Base-by-base conservation (phyloP, 2,329 filamentous ascomycete genomes). In the Fusarium tupiense region DNA sequence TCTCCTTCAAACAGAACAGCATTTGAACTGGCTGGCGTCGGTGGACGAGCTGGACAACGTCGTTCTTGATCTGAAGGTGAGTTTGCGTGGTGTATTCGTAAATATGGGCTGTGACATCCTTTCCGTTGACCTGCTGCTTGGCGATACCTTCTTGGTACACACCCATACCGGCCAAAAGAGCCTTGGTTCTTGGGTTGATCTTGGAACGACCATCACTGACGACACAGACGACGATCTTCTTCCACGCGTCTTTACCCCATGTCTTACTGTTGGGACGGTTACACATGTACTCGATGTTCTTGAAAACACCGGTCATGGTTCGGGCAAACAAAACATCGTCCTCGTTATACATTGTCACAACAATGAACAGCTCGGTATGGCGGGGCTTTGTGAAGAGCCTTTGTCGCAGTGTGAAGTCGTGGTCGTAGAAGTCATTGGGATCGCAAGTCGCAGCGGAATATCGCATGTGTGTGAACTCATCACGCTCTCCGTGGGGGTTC, bases 261-360 rank as follows among this genome's bases (percentile, higher is more conserved):
- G 96, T 98, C 85, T 98, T 97, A 84, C 95, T 98, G 81, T 93
- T 94, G 52, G 92, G 94, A 57, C 96, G 91, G 69, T 93, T 94
- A 84, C 96, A 98, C 94, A 99, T 98, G 86, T 96, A 95, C 82
- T 98, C 96, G 76, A 99, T 94, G 82, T 99, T 99, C 86, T 99
- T 98, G 87, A 98, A 96, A 10, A 99, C 95, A 82, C 96, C 96
- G 57, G 92, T 94, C 94, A 99, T 94, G 9, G 96, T 98, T 47
- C 96, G 91, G 31, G 96, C 95, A 81, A 99, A 98, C 68, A 98
- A 87, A 75, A 98, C 92, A 78, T 99, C 96, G 82, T 99, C 96
- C 81, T 99, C 96, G 81, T 99, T 99, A 86, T 99, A 99, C 96
- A 98, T 98, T 66, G 96, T 98, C 61, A 98, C 91, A 40, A 95